Percentiles rank a stretch among this genome's conserved stretches.
Conservation (phyloP, 192 early-diverging fungal genomes). For the Umbelopsis ramanniana region DNA sequence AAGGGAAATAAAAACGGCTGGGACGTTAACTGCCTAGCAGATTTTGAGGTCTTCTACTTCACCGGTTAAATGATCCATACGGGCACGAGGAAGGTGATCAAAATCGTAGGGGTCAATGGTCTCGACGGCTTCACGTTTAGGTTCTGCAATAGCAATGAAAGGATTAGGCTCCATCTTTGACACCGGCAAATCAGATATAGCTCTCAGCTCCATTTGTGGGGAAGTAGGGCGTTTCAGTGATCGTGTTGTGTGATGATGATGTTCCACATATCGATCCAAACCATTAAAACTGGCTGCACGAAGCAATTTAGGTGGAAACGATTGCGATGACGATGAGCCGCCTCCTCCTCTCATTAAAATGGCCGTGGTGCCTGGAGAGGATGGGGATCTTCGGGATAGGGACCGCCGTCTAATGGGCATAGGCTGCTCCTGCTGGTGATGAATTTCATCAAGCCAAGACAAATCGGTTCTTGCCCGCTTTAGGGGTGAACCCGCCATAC, state of each 20-base stretch:
- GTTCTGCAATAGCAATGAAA: constrained; percentile 11
- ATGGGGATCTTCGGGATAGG: constrained; percentile 7
- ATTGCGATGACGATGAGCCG: constrained; percentile 1
- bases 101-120: constrained; percentile 15
- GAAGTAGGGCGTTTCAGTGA: not conserved
- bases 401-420: constrained; percentile 19
- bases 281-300: constrained; percentile 18
- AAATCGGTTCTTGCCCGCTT: constrained; percentile 21
- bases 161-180: constrained; percentile 8
- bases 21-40: not conserved
- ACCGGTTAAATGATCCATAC: constrained; percentile 17
- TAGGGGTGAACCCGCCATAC: constrained; percentile 1
- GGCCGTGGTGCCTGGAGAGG: constrained; percentile 13
- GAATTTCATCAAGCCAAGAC: constrained; percentile 19
- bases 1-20: not conserved
- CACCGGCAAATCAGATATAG: constrained; percentile 8
- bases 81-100: constrained; percentile 8
- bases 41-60: constrained; percentile 22
- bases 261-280: constrained; percentile 13
- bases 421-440: not conserved
- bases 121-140: constrained; percentile 6
- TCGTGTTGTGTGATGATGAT: not conserved
- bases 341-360: constrained; percentile 21
- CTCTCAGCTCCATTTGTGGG: constrained; percentile 17
- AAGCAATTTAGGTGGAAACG: constrained; percentile 6